Evolutionary conservation across 768 basidiomycete genomes (phyloP), one percentile per base, ranked within the genome.

Genomic region (Phaeotremella skinneri): DNA sequence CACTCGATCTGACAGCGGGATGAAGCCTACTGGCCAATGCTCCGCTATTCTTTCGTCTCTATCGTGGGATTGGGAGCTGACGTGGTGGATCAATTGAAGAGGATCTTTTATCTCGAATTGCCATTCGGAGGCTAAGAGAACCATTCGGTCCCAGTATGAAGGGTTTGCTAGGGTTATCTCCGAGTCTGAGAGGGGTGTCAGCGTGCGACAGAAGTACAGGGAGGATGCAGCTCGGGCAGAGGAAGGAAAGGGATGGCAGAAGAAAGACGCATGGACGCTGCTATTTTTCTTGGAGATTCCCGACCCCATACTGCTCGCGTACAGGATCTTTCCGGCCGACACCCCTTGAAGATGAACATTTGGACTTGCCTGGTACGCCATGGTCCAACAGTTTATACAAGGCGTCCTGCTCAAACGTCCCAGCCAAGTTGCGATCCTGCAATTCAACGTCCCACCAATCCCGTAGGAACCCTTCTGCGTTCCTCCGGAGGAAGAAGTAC

Each of bases 311-410:
- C n/a, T n/a, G n/a, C n/a, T n/a, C n/a, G n/a, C n/a, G n/a, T n/a
- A n/a, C n/a, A n/a, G n/a, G n/a, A n/a, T n/a, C n/a, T n/a, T n/a
- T n/a, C n/a, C n/a, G n/a, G n/a, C n/a, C n/a, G n/a, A n/a, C n/a
- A n/a, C n/a, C n/a, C n/a, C 43, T 23, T 20, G 21, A 45, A 45
- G 43, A 6, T 6, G 11, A 45, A 11, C n/a, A n/a, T n/a, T n/a
- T n/a, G n/a, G 6, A 45, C 43, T 45, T 6, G 23, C 43, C 43
- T 14, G 43, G 43, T 14, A 45, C 43, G 6, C 43, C 43, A 45
- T 45, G 43, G 23, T 45, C 43, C 43, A 45, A 45, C 43, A 45
- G 21, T 20, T 23, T 13, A 45, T 45, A 45, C 21, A 45, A 20
- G 7, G 13, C 43, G 23, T 45, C 11, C 21, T 45, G 43, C 43